Conservation (phyloP, 2,329 filamentous ascomycete genomes). For the Pestalotiopsis sp. region DNA sequence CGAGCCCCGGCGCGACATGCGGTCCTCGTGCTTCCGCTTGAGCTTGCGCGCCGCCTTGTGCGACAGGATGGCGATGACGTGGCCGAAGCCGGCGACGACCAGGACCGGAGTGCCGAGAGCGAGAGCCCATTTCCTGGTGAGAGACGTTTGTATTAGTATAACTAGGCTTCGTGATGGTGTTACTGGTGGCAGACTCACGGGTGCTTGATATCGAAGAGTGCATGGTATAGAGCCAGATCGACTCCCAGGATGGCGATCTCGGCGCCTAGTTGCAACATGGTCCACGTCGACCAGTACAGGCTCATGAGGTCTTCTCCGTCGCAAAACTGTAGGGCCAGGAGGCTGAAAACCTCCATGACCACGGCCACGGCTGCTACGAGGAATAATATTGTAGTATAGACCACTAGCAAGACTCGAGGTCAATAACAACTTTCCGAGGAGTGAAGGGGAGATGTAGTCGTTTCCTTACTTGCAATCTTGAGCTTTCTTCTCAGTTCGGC, state of each 20-base stretch:
- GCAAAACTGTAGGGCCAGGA: conserved; percentile 60
- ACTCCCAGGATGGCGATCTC: conserved; percentile 61
- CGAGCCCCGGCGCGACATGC: conserved; percentile 5
- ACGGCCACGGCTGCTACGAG: conserved; percentile 45
- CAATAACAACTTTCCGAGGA: not conserved
- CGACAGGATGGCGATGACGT: conserved; percentile 41
- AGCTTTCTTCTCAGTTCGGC: conserved; percentile 39
- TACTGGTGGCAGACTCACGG: conserved; percentile 42
- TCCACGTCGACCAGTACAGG: conserved; percentile 65
- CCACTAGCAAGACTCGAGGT: not conserved
- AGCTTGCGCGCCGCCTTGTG: conserved; percentile 11
- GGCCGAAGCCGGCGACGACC: conserved; percentile 57
- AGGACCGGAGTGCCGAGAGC: conserved; percentile 63
- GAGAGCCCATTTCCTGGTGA: conserved; percentile 49
- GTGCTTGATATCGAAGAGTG: conserved; percentile 50
- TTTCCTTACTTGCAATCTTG: conserved; percentile 32
- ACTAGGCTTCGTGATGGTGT: not conserved
- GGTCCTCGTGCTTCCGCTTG: conserved; percentile 20
- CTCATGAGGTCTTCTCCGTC: conserved; percentile 63
- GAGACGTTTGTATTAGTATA: not conserved
- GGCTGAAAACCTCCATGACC: conserved; percentile 56
- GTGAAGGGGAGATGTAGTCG: conserved; percentile 33
- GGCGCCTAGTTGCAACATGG: conserved; percentile 60
- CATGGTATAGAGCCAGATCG: conserved; percentile 54
- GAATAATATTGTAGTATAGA: conserved; percentile 38